A percentile compares a stretch with the other conserved stretches of the same genome.
Evolutionary conservation across 1,139 yeast genomes (phyloP).

Genomic region (Taphrina wiesneri): DNA sequence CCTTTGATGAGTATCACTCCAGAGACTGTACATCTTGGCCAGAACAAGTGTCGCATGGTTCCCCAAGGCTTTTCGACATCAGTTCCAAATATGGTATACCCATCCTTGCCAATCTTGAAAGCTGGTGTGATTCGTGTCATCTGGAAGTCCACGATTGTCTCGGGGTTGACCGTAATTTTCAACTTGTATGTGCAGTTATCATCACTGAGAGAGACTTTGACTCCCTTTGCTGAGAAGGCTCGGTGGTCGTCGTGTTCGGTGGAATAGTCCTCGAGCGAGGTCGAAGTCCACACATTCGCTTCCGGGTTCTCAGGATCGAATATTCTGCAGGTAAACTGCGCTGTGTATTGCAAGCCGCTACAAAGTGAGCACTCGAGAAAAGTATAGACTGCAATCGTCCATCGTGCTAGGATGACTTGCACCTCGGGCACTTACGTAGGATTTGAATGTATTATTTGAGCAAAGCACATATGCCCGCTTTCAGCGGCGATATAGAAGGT

Average conservation of each 20-base stretch:
- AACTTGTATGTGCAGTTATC: conserved; percentile 60
- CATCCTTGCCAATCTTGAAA: conserved; percentile 86
- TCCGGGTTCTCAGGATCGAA: conserved; percentile 57
- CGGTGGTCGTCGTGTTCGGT: conserved; percentile 53
- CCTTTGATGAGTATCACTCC: conserved; percentile 59
- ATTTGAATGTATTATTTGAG: conserved; percentile 90
- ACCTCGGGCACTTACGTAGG: conserved; percentile 67
- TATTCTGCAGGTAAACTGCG: conserved; percentile 89
- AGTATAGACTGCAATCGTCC: neutral
- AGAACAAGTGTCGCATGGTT: conserved; percentile 88
- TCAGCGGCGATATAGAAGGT: conserved; percentile 78
- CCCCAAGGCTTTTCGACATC: conserved; percentile 91
- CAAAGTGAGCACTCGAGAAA: neutral
- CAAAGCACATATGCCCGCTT: conserved; percentile 72
- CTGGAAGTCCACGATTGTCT: conserved; percentile 70
- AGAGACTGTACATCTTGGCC: conserved; percentile 79
- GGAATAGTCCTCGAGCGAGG: conserved; percentile 77
- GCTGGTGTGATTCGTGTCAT: conserved; percentile 71
- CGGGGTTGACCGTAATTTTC: conserved; percentile 65
- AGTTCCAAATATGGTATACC: conserved; percentile 75
- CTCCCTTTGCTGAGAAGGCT: conserved; percentile 43
- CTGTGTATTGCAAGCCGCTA: conserved; percentile 51
- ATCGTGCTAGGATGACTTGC: neutral
- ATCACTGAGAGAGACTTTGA: conserved; percentile 63
- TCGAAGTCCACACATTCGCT: conserved; percentile 78